Evolutionary conservation across 768 basidiomycete genomes (phyloP).

Genomic region (Hygrocybe coccinea): DNA sequence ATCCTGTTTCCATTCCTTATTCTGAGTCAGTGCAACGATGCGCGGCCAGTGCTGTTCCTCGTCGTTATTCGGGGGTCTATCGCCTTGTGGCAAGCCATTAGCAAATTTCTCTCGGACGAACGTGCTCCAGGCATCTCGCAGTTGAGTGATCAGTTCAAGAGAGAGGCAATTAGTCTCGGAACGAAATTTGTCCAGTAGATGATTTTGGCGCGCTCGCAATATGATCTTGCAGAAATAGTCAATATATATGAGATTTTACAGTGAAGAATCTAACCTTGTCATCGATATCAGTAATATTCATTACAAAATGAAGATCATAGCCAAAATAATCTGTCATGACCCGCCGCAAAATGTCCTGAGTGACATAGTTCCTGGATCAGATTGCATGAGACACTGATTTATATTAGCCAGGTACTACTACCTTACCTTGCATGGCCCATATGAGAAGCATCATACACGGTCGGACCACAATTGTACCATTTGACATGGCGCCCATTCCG

Average conservation of each 20-base stretch:
- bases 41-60: conserved; percentile 53
- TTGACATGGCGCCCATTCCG: conserved; percentile 70
- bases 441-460: conserved; percentile 96
- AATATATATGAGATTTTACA: not conserved
- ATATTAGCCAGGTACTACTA: not conserved
- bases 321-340: conserved; percentile 95
- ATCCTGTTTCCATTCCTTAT: conserved; percentile 63
- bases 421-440: conserved; percentile 95
- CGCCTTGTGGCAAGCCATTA: conserved; percentile 53
- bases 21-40: conserved; percentile 45
- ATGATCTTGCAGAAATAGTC: conserved; percentile 65
- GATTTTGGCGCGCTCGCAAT: conserved; percentile 76
- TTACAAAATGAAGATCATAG: conserved; percentile 96
- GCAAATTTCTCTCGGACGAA: conserved; percentile 61
- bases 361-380: conserved; percentile 81
- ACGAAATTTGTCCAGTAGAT: conserved; percentile 62
- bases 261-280: conserved; percentile 71
- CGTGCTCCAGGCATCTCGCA: conserved; percentile 58
- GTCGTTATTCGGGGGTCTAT: conserved; percentile 43
- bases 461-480: conserved; percentile 99
- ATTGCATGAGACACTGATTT: not conserved
- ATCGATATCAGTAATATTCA: conserved; percentile 99
- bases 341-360: conserved; percentile 85
- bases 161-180: conserved; percentile 51
- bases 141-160: conserved; percentile 49